These are phyloP conservation scores for Schwanniomyces vanrijiae DNA, from an alignment of 805 yeast genomes.

Conservation along the genomic window DNA sequence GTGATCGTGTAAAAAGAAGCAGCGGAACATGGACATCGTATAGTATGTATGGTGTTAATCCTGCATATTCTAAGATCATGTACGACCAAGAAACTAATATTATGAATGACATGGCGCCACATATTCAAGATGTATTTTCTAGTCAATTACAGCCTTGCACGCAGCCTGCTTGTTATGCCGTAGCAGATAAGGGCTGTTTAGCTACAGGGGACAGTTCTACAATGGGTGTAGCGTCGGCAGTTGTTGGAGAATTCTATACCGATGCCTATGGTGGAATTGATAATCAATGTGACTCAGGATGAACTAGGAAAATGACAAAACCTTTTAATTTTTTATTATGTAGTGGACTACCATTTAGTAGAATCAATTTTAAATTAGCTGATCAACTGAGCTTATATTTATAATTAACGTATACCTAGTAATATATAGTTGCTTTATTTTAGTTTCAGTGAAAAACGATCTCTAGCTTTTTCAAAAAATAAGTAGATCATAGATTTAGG, in stretches of 20 bases:
- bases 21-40: neutral
- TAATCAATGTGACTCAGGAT: neutral
- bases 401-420: too few species aligned
- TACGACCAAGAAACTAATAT: neutral
- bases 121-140: neutral
- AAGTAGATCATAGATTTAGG: too few species aligned
- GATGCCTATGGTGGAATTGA: neutral
- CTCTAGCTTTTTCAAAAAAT: too few species aligned
- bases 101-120: neutral
- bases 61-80: neutral
- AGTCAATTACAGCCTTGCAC: neutral
- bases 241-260: neutral
- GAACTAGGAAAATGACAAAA: too few species aligned
- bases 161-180: neutral
- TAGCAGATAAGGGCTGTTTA: neutral
- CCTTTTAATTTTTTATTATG: too few species aligned
- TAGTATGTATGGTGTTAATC: neutral
- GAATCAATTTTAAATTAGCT: too few species aligned
- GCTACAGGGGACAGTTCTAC: neutral
- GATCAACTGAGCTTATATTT: too few species aligned
- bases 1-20: too few species aligned
- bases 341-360: too few species aligned
- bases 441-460: too few species aligned
- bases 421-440: too few species aligned
- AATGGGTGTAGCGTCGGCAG: neutral